Evolutionary conservation across 352 stramenopile genomes (phyloP).

Genomic region (Phytopythium ostracodes): DNA sequence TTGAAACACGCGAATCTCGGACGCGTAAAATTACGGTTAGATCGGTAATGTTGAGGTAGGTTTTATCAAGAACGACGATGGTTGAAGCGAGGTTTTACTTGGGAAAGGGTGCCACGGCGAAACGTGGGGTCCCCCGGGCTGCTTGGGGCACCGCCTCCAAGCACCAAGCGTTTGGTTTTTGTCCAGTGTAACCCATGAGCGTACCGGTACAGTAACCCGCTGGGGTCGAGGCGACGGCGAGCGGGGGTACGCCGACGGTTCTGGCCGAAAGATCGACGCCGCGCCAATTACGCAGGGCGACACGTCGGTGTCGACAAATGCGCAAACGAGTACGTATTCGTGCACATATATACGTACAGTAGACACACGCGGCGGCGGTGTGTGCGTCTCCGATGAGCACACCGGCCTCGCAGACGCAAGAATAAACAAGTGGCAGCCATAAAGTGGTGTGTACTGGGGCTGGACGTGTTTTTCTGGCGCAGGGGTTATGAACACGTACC

Average conservation of each 20-base stretch:
- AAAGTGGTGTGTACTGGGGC: not conserved
- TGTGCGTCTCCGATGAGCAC: not conserved
- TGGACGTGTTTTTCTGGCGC: not conserved
- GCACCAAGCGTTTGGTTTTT: slow-evolving; percentile 1
- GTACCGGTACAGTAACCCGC: not conserved
- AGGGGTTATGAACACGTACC: not conserved
- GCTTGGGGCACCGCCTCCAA: not conserved
- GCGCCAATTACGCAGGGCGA: not conserved
- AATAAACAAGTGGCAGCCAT: not conserved
- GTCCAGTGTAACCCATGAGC: not conserved
- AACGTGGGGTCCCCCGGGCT: not conserved
- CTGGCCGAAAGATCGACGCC: not conserved
- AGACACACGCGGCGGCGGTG: no score
- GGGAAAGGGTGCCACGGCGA: not conserved
- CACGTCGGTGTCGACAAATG: not conserved
- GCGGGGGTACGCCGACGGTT: not conserved
- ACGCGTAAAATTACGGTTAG: not conserved
- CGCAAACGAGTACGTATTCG: not conserved
- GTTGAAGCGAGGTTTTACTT: not conserved
- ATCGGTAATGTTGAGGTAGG: not conserved
- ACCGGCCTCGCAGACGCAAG: not conserved
- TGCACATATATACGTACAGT: not conserved
- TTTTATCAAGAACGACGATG: not conserved
- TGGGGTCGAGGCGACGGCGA: no score
- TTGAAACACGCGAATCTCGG: not conserved